These are phyloP conservation scores for Auriculariales sp. DNA, from an alignment of 768 basidiomycete species.

Conservation along the genomic window DNA sequence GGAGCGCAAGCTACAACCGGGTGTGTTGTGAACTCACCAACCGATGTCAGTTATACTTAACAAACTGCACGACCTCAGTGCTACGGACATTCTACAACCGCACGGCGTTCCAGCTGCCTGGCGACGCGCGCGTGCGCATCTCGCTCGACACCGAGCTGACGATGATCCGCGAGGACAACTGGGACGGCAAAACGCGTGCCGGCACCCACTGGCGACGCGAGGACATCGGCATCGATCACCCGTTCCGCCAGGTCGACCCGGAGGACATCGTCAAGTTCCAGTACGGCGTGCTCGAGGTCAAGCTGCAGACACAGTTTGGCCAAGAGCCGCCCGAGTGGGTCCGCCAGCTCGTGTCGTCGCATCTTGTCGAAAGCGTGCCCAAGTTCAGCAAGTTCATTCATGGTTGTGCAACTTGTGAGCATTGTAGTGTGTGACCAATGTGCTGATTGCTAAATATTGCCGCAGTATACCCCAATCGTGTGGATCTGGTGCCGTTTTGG, in stretches of 20 bases:
- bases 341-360: slow-evolving; percentile 85
- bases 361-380: slow-evolving; percentile 93
- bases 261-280: slow-evolving; percentile 92
- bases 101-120: slow-evolving; percentile 96
- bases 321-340: slow-evolving; percentile 97
- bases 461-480: slow-evolving; percentile 67
- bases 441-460: neutral
- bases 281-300: slow-evolving; percentile 95
- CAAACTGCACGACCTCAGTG: slow-evolving; percentile 38
- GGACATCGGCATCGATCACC: slow-evolving; percentile 85
- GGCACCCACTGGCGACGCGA: slow-evolving; percentile 87
- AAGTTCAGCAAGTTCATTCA: slow-evolving; percentile 98
- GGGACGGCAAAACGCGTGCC: slow-evolving; percentile 70
- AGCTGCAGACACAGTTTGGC: slow-evolving; percentile 89
- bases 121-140: slow-evolving; percentile 96
- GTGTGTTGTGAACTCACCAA: slow-evolving; percentile 26
- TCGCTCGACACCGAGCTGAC: slow-evolving; percentile 95
- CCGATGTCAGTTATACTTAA: neutral
- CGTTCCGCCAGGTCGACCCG: slow-evolving; percentile 58
- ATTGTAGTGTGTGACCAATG: too few relatives aligned
- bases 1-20: slow-evolving; percentile 68
- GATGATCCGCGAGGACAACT: slow-evolving; percentile 91
- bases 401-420: slow-evolving; percentile 62
- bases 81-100: slow-evolving; percentile 98
- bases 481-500: slow-evolving; percentile 97